These are phyloP conservation scores for Kingdonia uniflora DNA, from an alignment of 164 flowering plant genomes.

Conservation along the genomic window DNA sequence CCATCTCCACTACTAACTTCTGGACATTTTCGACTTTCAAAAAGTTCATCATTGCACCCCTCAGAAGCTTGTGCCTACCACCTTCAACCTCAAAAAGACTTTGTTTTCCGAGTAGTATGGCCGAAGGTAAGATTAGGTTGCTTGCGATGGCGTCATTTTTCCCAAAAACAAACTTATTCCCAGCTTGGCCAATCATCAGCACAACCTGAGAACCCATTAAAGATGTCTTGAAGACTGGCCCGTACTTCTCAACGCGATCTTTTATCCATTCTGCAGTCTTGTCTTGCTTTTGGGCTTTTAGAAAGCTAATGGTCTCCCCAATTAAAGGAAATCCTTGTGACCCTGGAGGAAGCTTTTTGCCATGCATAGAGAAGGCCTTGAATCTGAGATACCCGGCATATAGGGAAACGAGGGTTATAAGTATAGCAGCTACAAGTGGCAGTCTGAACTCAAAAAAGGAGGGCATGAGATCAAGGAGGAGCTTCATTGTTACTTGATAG, in stretches of 20 bases:
- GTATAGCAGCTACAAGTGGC: conserved; percentile 2
- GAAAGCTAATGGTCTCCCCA: conserved; percentile 23
- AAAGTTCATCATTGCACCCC: conserved; percentile 14
- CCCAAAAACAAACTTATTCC: conserved; percentile 12
- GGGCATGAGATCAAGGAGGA: not conserved
- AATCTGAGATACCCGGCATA: conserved; percentile 12
- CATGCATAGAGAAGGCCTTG: not conserved
- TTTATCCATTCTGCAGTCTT: conserved; percentile 15
- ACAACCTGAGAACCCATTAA: conserved; percentile 12
- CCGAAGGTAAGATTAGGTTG: conserved; percentile 5
- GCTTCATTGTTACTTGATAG: no score
- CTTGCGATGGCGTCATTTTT: conserved; percentile 11
- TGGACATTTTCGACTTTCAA: conserved; percentile 13
- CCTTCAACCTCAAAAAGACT: conserved; percentile 15
- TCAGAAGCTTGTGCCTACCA: conserved; percentile 5
- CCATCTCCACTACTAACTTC: conserved; percentile 11
- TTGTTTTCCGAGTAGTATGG: conserved; percentile 10
- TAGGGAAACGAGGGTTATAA: conserved; percentile 10
- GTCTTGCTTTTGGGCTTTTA: conserved; percentile 15
- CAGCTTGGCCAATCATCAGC: conserved; percentile 15
- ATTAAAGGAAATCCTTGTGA: conserved; percentile 21
- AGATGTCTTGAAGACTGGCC: conserved; percentile 18
- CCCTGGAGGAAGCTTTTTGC: conserved; percentile 20
- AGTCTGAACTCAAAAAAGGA: not conserved
- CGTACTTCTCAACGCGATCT: conserved; percentile 13